Evolutionary conservation across 257 asterid genomes (phyloP), one percentile per base, ranked within the genome.

Genomic region (Catharanthus roseus): DNA sequence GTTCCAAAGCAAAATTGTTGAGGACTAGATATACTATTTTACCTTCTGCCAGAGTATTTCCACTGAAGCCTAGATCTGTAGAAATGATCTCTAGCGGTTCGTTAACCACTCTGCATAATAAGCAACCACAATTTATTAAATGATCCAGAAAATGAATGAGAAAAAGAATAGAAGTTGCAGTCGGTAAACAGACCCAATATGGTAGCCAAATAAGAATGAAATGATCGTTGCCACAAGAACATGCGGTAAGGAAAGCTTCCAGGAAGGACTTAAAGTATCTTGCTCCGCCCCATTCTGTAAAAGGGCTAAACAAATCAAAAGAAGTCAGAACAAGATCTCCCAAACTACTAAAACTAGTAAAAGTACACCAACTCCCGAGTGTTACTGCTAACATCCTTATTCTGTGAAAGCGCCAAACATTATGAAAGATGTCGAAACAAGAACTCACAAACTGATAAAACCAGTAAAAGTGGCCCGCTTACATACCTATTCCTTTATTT

Each of bases 41-140:
- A 67, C 71, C 71, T 67, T 67, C 71, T 67, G 71, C 71, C 45
- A 67, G 47, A 6, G 71, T 67, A 45, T 67, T 67, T 49, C 65
- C 73, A 33, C 71, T 84, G 79, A 93, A 93, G 74, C 96, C 98
- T 84, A 93, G 97, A 80, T 90, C 97, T 29, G 67, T 65, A n/a
- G 98, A 86, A 73, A 93, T 93, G 61, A 82, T 80, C 89, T 93
- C 98, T 56, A 93, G 97, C 24, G 98, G 96, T 85, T 90, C 98
- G 70, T 93, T 93, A 45, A 93, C 97, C 70, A 93, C 96, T 71
- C 98, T 90, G 90, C 57, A 60, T 19, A 65, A 68, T 69, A 38
- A 71, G 49, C 23, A 68, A 34, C 39, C 19, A 39, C 21, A 33
- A 31, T 10, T 69, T 63, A 38, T 60, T 69, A 72, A 65, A 69